phyloP scores from a whole-genome alignment of 805 yeast genomes.

The Barnettozyma botsteinii region DNA sequence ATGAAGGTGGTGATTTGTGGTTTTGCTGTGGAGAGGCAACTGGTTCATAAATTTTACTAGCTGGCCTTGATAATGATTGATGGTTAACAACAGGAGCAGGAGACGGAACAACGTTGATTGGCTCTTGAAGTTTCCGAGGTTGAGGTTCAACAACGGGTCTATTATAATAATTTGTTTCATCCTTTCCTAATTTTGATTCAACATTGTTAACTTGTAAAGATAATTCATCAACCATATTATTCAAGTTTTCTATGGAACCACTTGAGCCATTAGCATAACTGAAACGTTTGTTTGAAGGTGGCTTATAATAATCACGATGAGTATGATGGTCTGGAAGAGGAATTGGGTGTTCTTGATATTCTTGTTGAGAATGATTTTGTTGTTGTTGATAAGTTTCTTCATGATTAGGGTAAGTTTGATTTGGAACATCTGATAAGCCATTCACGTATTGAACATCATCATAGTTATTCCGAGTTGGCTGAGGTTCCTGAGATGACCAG shows the following conservation, averaged over 20 bases:
- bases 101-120: too few relatives aligned
- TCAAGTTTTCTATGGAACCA: constrained; percentile 27
- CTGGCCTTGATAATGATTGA: constrained; percentile 1
- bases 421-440: background rate
- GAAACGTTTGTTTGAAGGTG: background rate
- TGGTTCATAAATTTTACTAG: constrained; percentile 6
- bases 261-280: background rate
- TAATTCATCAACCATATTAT: constrained; percentile 32
- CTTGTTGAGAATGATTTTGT: background rate
- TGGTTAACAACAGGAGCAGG: too few relatives aligned
- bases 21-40: constrained; percentile 2
- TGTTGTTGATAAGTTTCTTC: background rate
- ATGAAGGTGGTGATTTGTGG: background rate
- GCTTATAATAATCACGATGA: background rate
- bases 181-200: constrained; percentile 16
- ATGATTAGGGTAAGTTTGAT: background rate
- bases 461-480: background rate
- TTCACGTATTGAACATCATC: too few relatives aligned
- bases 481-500: constrained; percentile 13
- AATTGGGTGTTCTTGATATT: background rate
- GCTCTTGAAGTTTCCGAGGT: too few relatives aligned
- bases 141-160: background rate
- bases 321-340: background rate
- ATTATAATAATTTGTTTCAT: background rate
- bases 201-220: constrained; percentile 24